Evolutionary conservation across 2,329 filamentous ascomycete genomes (phyloP).

Genomic region (Botryotinia calthae): DNA sequence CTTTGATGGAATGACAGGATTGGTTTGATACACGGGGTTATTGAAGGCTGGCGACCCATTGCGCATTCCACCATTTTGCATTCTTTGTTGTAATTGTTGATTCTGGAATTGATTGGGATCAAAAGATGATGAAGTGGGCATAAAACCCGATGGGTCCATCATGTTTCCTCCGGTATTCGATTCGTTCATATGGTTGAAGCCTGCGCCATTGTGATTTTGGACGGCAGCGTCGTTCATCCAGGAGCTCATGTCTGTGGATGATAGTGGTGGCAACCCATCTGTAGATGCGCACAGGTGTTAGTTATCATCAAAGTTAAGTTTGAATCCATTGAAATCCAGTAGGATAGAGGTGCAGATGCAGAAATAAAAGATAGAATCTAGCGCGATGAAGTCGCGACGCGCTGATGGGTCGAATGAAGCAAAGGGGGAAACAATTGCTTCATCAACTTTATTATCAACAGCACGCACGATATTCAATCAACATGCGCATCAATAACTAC

Average conservation of each 20-base stretch:
- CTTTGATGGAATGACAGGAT: conserved; percentile 86
- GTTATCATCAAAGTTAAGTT: conserved; percentile 28
- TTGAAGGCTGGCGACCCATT: conserved; percentile 78
- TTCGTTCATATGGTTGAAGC: conserved; percentile 61
- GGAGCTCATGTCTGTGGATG: conserved; percentile 62
- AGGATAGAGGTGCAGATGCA: conserved; percentile 14
- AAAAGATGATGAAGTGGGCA: conserved; percentile 59
- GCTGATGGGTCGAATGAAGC: conserved; percentile 20
- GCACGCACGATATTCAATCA: conserved; percentile 9
- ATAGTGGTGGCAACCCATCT: conserved; percentile 42
- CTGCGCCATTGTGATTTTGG: conserved; percentile 68
- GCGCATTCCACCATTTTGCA: conserved; percentile 82
- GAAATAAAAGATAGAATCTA: conserved; percentile 15
- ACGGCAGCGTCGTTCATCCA: conserved; percentile 69
- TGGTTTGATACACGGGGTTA: conserved; percentile 78
- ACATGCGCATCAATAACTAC: conserved; percentile 12
- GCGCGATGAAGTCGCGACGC: conserved; percentile 21
- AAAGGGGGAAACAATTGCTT: conserved; percentile 25
- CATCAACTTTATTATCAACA: conserved; percentile 20
- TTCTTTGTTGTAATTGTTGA: conserved; percentile 51
- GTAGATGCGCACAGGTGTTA: conserved; percentile 33
- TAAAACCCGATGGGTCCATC: conserved; percentile 65
- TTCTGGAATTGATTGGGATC: conserved; percentile 53
- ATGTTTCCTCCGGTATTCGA: conserved; percentile 55
- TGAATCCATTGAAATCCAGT: conserved; percentile 15